These are phyloP conservation scores for Tetradesmus lagerheimii DNA, from an alignment of 139 green algal species.

Conservation along the genomic window DNA sequence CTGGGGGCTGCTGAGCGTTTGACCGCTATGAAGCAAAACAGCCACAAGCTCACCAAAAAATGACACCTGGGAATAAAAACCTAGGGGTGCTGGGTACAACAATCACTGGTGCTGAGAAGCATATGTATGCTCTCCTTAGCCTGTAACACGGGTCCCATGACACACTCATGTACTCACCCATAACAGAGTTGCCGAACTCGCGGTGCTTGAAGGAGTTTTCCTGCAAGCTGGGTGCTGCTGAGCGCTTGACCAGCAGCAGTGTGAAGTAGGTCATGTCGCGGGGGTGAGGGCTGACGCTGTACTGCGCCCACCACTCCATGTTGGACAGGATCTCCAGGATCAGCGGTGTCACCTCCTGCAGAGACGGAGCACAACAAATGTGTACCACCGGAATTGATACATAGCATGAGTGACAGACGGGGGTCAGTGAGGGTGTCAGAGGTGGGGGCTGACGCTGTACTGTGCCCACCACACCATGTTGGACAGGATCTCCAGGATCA, in stretches of 20 bases:
- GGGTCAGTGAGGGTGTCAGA: conserved; percentile 58
- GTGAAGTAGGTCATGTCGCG: conserved; percentile 64
- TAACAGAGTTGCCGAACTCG: conserved; percentile 58
- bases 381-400: no score
- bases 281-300: conserved; percentile 47
- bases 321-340: conserved; percentile 50
- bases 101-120: no score
- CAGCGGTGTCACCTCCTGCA: conserved; percentile 70
- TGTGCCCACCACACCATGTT: conserved; percentile 57
- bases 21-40: no score
- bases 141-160: no score
- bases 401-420: no score
- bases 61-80: no score
- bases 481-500: conserved; percentile 47
- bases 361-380: background rate
- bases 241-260: conserved; percentile 58
- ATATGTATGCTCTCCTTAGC: no score
- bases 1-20: no score
- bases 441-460: conserved; percentile 50
- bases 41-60: no score
- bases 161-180: no score
- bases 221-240: background rate
- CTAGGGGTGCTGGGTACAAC: no score
- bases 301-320: conserved; percentile 61
- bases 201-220: background rate